phyloP scores from a whole-genome alignment of 495 filamentous ascomycete genomes.

The Penicillium subrubescens region DNA sequence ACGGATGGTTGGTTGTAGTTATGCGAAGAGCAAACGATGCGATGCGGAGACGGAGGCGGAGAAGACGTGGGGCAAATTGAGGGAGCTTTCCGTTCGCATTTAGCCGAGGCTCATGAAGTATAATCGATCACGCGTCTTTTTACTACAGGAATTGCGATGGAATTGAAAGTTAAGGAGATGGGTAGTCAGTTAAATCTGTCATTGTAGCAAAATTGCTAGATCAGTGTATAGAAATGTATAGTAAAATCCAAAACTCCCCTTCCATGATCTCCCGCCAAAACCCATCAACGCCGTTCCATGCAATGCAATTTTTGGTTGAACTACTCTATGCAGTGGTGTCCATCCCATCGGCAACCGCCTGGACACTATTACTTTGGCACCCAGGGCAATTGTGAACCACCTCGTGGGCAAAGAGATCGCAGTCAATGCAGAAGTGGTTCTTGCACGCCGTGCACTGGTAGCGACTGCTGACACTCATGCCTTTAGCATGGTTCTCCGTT shows the following conservation, averaged over 20 bases:
- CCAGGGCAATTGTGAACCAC: slow-evolving; percentile 94
- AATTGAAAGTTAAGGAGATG: neutral
- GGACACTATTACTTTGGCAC: slow-evolving; percentile 66
- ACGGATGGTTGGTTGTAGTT: neutral
- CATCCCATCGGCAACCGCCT: slow-evolving; percentile 28
- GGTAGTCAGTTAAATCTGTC: neutral
- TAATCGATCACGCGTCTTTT: neutral
- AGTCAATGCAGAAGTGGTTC: slow-evolving; percentile 96
- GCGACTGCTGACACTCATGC: slow-evolving; percentile 80
- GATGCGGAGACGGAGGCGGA: slow-evolving; percentile 7
- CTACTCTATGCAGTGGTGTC: slow-evolving; percentile 31
- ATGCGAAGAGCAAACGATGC: neutral
- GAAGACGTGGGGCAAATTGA: neutral
- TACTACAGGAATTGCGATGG: neutral
- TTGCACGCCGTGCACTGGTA: slow-evolving; percentile 85
- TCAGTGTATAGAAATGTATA: neutral
- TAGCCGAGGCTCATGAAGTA: slow-evolving; percentile 3
- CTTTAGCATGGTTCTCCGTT: slow-evolving; percentile 46
- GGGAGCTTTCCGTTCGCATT: neutral
- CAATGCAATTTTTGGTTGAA: slow-evolving; percentile 19
- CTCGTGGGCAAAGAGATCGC: slow-evolving; percentile 92
- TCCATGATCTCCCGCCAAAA: neutral
- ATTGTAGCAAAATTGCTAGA: neutral
- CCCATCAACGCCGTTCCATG: slow-evolving; percentile 16
- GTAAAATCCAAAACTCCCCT: neutral